These are phyloP conservation scores for Trametes maxima DNA, from an alignment of 768 basidiomycete genomes.

Conservation along the genomic window DNA sequence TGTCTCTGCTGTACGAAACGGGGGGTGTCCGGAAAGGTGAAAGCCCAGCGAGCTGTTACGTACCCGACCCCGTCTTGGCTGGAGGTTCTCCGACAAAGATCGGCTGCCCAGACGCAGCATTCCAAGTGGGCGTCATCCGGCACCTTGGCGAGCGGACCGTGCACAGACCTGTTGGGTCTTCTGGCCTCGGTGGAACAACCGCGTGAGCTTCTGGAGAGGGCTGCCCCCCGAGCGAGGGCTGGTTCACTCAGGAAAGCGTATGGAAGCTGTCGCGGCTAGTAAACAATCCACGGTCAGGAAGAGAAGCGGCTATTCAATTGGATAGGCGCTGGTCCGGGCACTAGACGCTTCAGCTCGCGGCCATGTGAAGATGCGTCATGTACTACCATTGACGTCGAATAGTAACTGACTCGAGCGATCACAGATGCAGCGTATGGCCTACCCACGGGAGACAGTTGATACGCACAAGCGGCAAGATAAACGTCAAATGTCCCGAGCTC, in stretches of 20 bases:
- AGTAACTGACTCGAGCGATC: too few species aligned
- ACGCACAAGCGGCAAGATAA: too few species aligned
- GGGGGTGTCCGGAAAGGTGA: too few species aligned
- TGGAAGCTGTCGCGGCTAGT: background rate
- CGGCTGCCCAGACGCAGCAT: slow-evolving; percentile 7
- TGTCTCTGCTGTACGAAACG: too few species aligned
- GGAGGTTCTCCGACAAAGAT: background rate
- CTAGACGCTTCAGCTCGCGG: background rate
- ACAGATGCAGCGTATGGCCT: too few species aligned
- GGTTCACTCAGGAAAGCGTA: background rate
- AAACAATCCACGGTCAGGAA: background rate
- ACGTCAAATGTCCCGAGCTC: too few species aligned
- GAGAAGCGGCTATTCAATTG: background rate
- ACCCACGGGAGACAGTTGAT: too few species aligned
- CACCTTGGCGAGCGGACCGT: background rate
- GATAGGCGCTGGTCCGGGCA: background rate
- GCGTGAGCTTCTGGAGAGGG: too few species aligned
- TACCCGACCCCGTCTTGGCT: background rate
- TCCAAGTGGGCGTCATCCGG: background rate
- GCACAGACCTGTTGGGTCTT: background rate
- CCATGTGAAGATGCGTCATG: background rate
- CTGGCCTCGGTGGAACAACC: background rate
- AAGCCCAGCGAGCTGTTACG: too few species aligned
- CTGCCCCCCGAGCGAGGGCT: background rate
- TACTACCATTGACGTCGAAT: too few species aligned